phyloP scores from a whole-genome alignment of 768 basidiomycete genomes.

The Lactarius akahatsu region DNA sequence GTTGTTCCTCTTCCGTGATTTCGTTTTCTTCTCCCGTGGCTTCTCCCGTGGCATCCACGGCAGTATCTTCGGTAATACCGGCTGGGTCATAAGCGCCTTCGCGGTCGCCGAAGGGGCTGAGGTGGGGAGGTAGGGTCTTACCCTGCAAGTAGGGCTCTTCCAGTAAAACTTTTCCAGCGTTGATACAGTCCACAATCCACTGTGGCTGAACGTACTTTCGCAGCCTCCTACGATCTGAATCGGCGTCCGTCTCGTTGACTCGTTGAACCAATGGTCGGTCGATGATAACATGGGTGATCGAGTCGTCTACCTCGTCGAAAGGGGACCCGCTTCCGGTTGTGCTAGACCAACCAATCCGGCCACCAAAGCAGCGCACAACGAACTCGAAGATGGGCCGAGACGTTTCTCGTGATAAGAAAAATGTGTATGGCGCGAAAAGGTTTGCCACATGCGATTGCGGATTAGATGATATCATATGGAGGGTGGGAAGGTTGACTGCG shows the following conservation, averaged over 20 bases:
- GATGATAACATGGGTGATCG: conserved; percentile 93
- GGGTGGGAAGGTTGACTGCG: conserved; percentile 57
- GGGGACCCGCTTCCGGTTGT: conserved; percentile 83
- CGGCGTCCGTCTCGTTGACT: conserved; percentile 51
- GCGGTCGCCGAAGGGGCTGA: conserved; percentile 90
- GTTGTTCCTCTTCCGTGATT: conserved; percentile 36
- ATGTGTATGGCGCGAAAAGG: conserved; percentile 82
- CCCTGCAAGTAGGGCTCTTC: conserved; percentile 88
- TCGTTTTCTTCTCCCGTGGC: conserved; percentile 37
- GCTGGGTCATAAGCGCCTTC: conserved; percentile 74
- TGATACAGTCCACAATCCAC: conserved; percentile 97
- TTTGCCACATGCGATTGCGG: conserved; percentile 56
- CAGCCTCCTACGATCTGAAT: conserved; percentile 59
- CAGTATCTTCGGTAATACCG: conserved; percentile 38
- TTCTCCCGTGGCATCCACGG: conserved; percentile 36
- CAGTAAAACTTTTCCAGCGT: conserved; percentile 77
- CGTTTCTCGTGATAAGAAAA: conserved; percentile 93
- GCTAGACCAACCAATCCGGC: conserved; percentile 84
- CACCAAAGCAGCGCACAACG: conserved; percentile 87
- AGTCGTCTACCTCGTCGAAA: conserved; percentile 69
- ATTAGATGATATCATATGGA: conserved; percentile 61
- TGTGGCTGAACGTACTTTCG: conserved; percentile 95
- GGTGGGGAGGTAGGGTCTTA: conserved; percentile 83
- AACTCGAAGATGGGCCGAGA: conserved; percentile 94
- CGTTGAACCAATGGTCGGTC: conserved; percentile 72